A percentile compares a stretch with the other conserved stretches of the same genome.
Evolutionary conservation across 2,329 filamentous ascomycete genomes (phyloP).

Genomic region (Huntiella omanensis): DNA sequence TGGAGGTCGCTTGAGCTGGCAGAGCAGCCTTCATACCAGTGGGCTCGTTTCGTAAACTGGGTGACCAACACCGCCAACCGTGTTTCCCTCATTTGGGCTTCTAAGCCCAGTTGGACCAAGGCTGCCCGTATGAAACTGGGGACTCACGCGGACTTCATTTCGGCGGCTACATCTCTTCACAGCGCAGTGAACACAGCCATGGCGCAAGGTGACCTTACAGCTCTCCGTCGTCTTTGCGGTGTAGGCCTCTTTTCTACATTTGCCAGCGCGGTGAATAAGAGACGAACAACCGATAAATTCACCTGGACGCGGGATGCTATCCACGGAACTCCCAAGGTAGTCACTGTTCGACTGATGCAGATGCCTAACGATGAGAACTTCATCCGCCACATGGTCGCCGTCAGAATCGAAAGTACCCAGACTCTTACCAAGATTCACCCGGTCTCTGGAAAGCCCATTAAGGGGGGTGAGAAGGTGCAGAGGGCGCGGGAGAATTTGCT

Average conservation of each 20-base stretch:
- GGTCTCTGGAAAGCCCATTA: conserved; percentile 21
- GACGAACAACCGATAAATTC: conserved; percentile 26
- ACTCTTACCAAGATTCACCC: conserved; percentile 25
- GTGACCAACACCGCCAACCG: conserved; percentile 19
- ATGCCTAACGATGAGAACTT: conserved; percentile 22
- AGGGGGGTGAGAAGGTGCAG: conserved; percentile 30
- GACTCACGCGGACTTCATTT: conserved; percentile 23
- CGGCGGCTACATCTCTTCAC: conserved; percentile 41
- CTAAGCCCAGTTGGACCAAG: conserved; percentile 25
- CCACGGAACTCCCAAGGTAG: conserved; percentile 27
- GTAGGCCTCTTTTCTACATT: conserved; percentile 33
- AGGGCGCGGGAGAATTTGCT: conserved; percentile 47
- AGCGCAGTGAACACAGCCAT: conserved; percentile 41
- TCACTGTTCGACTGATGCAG: conserved; percentile 33
- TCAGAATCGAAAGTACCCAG: conserved; percentile 39
- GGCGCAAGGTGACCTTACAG: conserved; percentile 34
- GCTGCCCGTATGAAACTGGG: conserved; percentile 25
- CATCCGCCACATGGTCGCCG: conserved; percentile 38
- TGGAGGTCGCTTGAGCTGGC: conserved; percentile 14
- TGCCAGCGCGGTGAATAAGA: conserved; percentile 30
- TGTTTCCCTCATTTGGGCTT: conserved; percentile 24
- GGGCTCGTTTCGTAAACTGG: conserved; percentile 20
- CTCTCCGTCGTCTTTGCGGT: conserved; percentile 34
- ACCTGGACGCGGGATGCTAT: conserved; percentile 32
- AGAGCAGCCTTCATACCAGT: conserved; percentile 21